Evolutionary conservation across 2,329 filamentous ascomycete genomes (phyloP).

Genomic region (Clarireedia paspali): DNA sequence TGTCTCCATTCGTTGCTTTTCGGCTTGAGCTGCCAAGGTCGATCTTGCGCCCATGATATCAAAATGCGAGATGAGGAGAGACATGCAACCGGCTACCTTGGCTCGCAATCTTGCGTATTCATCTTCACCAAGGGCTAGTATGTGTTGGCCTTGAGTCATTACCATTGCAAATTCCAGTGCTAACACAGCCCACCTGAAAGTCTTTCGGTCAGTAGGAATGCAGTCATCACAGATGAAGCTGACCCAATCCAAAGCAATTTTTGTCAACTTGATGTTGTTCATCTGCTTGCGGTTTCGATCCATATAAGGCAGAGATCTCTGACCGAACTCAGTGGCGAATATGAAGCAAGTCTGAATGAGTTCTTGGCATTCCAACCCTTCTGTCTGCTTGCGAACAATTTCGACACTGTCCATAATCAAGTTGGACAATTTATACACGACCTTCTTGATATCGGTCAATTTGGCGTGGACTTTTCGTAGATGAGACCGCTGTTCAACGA

Average conservation of each 20-base stretch:
- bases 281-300: slow-evolving; percentile 91
- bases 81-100: slow-evolving; percentile 97
- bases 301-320: slow-evolving; percentile 90
- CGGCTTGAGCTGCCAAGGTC: slow-evolving; percentile 85
- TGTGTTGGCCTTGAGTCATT: slow-evolving; percentile 90
- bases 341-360: slow-evolving; percentile 97
- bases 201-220: slow-evolving; percentile 85
- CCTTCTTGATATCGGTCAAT: slow-evolving; percentile 88
- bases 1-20: slow-evolving; percentile 81
- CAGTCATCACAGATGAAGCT: slow-evolving; percentile 98
- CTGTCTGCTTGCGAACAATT: slow-evolving; percentile 79
- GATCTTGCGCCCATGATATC: slow-evolving; percentile 98
- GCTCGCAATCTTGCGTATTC: slow-evolving; percentile 77
- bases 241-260: slow-evolving; percentile 92
- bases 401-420: slow-evolving; percentile 99
- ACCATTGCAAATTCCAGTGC: slow-evolving; percentile 95
- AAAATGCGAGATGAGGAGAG: slow-evolving; percentile 92
- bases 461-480: slow-evolving; percentile 85
- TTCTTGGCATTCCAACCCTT: slow-evolving; percentile 81
- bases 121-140: slow-evolving; percentile 79
- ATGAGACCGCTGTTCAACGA: slow-evolving; percentile 89
- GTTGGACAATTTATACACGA: slow-evolving; percentile 92
- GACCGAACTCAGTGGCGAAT: slow-evolving; percentile 97
- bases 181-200: slow-evolving; percentile 93
- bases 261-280: slow-evolving; percentile 93